Percentiles rank a stretch among this genome's conserved stretches.
Evolutionary conservation across 352 stramenopile genomes (phyloP).

Genomic region (Phytophthora uliginosa): DNA sequence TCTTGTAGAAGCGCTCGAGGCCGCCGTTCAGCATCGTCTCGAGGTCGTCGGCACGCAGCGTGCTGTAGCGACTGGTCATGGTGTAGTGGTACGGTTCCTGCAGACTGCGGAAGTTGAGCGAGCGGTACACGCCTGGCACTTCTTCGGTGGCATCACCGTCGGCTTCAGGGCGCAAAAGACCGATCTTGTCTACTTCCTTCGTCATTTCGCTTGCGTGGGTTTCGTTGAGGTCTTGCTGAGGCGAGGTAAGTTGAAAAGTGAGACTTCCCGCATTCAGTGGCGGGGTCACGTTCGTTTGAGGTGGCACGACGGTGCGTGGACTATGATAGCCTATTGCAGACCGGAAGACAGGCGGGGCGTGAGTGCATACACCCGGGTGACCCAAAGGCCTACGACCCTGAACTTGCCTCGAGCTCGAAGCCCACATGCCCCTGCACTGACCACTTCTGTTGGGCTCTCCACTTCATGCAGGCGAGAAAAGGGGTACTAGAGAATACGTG

Average conservation of each 20-base stretch:
- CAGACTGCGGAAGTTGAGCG: conserved; percentile 72
- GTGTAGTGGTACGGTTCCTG: conserved; percentile 67
- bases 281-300: not conserved
- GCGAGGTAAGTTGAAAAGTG: conserved; percentile 1
- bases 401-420: not conserved
- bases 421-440: not conserved
- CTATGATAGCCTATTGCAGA: not conserved
- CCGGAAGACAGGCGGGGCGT: conserved; percentile 1
- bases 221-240: conserved; percentile 12
- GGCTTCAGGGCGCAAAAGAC: not conserved
- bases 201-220: not conserved
- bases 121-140: conserved; percentile 43
- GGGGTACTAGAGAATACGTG: not conserved
- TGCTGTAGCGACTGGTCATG: conserved; percentile 8
- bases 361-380: not conserved
- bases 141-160: not conserved
- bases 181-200: not conserved
- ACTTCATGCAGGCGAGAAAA: conserved; percentile 1
- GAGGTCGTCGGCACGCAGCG: no score
- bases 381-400: not conserved
- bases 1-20: no score
- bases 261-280: not conserved
- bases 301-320: not conserved
- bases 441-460: not conserved
- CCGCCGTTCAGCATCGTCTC: no score